Evolutionary conservation across 129 eudicot genomes (phyloP).

Genomic region (sunflower (Helianthus annuus)): DNA sequence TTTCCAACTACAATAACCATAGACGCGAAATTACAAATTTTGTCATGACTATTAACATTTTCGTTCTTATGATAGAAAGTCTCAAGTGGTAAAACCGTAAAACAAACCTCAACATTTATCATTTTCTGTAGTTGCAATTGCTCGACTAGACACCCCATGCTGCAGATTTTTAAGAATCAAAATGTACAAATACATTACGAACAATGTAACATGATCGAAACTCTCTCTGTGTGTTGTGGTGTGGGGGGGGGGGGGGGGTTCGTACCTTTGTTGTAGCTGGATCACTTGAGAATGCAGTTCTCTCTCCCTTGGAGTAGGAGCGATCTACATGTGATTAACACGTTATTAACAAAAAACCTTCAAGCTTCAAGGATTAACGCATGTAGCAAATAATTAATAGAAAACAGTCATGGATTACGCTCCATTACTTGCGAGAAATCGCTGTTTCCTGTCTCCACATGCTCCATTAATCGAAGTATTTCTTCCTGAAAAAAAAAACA

Average conservation of each 20-base stretch:
- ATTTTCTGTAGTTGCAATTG: conserved; percentile 74
- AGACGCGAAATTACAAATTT: background rate
- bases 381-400: background rate
- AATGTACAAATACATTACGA: background rate
- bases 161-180: conserved; percentile 37
- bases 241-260: too few species aligned
- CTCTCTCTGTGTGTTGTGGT: background rate
- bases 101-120: conserved; percentile 59
- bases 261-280: conserved; percentile 81
- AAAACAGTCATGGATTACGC: too few species aligned
- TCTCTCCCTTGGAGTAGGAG: conserved; percentile 55
- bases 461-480: conserved; percentile 60
- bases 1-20: conserved; percentile 58
- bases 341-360: conserved; percentile 1
- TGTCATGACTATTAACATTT: background rate
- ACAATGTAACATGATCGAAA: background rate
- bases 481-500: conserved; percentile 56
- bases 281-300: conserved; percentile 72
- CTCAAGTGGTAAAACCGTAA: conserved; percentile 9
- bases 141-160: conserved; percentile 79
- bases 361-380: background rate
- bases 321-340: conserved; percentile 38
- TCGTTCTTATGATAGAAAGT: background rate
- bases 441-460: conserved; percentile 44
- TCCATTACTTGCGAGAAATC: conserved; percentile 50